A percentile compares a stretch with the other conserved stretches of the same genome.
These are phyloP conservation scores for Glaciozyma martinii DNA, from an alignment of 768 basidiomycete species.

Conservation along the genomic window DNA sequence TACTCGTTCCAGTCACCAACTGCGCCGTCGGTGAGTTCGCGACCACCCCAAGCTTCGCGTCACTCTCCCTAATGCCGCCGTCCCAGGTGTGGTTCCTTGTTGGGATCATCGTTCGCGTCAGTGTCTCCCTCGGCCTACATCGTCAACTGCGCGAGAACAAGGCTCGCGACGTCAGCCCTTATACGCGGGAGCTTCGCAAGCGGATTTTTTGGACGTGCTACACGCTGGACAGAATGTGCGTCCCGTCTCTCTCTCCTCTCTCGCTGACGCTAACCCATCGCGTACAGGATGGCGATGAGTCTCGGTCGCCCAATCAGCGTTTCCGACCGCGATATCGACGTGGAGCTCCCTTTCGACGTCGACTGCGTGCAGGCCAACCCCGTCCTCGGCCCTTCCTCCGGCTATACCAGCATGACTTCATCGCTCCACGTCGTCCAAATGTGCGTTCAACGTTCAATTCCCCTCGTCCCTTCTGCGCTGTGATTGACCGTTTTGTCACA, in stretches of 20 bases:
- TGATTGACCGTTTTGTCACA: not conserved
- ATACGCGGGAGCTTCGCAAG: slow-evolving; percentile 29
- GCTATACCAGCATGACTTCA: slow-evolving; percentile 32
- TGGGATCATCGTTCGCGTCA: slow-evolving; percentile 34
- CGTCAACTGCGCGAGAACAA: slow-evolving; percentile 8
- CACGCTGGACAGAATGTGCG: slow-evolving; percentile 30
- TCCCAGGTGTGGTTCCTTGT: slow-evolving; percentile 33
- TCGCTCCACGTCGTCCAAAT: slow-evolving; percentile 34
- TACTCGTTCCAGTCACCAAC: not conserved
- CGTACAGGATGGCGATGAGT: slow-evolving; percentile 31
- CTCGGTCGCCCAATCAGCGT: slow-evolving; percentile 34
- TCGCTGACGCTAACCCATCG: not conserved
- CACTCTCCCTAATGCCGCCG: not conserved
- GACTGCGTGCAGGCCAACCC: slow-evolving; percentile 30
- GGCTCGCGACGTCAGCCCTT: slow-evolving; percentile 8
- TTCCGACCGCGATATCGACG: slow-evolving; percentile 36
- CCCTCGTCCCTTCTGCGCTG: not conserved
- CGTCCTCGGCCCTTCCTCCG: slow-evolving; percentile 2
- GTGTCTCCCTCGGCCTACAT: slow-evolving; percentile 34
- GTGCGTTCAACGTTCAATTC: not conserved
- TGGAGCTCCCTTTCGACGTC: slow-evolving; percentile 33
- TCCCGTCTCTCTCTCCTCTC: not conserved
- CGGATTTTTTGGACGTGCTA: slow-evolving; percentile 36
- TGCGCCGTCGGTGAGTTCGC: slow-evolving; percentile 4
- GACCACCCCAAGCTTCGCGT: not conserved